These are phyloP conservation scores for Pulveroboletus sp. DNA, from an alignment of 768 basidiomycete genomes.

Conservation along the genomic window DNA sequence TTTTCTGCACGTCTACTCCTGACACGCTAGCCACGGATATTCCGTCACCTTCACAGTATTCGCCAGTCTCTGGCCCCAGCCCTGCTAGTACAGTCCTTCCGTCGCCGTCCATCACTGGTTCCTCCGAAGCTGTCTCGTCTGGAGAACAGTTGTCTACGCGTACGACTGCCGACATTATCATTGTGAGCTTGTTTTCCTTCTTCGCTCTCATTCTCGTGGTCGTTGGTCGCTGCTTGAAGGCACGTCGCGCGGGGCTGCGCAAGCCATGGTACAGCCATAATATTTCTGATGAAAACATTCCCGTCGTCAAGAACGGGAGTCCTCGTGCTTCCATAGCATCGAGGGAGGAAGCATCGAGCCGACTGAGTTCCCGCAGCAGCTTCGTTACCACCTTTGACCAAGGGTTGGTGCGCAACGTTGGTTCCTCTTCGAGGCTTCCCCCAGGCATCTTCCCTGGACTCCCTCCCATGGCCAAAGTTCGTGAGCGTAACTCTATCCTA, in stretches of 20 bases:
- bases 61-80: conserved; percentile 4
- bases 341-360: conserved; percentile 9
- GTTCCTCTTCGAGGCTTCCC: too few relatives aligned
- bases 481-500: too few relatives aligned
- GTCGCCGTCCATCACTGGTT: conserved; percentile 3
- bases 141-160: conserved; percentile 37
- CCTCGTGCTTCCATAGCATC: conserved; percentile 5
- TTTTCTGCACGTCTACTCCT: background rate
- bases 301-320: conserved; percentile 4
- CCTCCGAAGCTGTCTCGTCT: conserved; percentile 7
- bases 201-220: conserved; percentile 37
- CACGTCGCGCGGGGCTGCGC: conserved; percentile 40
- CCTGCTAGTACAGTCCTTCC: conserved; percentile 15
- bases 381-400: conserved; percentile 52
- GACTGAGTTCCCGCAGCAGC: conserved; percentile 47
- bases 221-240: conserved; percentile 42
- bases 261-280: conserved; percentile 36
- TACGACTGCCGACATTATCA: conserved; percentile 44
- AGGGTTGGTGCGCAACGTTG: too few relatives aligned
- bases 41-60: conserved; percentile 3
- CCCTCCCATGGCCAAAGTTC: too few relatives aligned
- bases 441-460: too few relatives aligned
- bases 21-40: background rate
- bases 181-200: conserved; percentile 28
- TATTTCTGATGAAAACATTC: background rate